A percentile compares a stretch with the other conserved stretches of the same genome.
Conservation (phyloP, 192 early-diverging fungal species). For the Thoreauomyces humboldtii region DNA sequence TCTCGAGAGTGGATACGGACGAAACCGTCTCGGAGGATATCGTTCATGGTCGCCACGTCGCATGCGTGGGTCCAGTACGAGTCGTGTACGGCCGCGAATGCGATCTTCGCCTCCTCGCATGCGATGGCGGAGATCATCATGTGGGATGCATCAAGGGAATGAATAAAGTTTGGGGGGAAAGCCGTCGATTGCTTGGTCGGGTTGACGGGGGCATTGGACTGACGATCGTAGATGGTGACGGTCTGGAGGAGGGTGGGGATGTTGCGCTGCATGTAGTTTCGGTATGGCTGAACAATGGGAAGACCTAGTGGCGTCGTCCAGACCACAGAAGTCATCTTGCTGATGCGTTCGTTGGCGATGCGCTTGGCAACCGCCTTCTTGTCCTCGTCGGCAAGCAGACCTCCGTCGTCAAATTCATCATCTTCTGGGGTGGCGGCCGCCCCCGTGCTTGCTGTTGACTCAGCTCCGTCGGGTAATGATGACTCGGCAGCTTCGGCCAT, state of each 20-base stretch:
- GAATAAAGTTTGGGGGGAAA: conserved; percentile 98
- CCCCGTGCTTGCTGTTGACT: no score
- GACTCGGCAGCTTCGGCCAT: background rate
- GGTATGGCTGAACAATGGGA: conserved; percentile 96
- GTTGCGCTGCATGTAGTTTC: conserved; percentile 61
- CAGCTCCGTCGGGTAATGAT: background rate
- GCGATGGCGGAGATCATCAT: conserved; percentile 92
- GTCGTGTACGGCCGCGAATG: conserved; percentile 96
- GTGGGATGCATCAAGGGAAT: conserved; percentile 94
- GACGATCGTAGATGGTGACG: conserved; percentile 69
- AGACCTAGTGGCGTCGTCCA: conserved; percentile 96
- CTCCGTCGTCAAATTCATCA: background rate
- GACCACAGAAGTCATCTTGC: conserved; percentile 78
- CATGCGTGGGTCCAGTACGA: conserved; percentile 97
- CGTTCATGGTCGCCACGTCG: conserved; percentile 83
- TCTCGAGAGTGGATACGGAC: conserved; percentile 77
- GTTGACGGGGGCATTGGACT: conserved; percentile 77
- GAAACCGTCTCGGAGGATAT: conserved; percentile 85
- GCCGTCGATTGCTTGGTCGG: conserved; percentile 88
- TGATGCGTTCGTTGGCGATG: background rate
- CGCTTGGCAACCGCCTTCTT: background rate
- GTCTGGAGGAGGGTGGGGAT: conserved; percentile 80
- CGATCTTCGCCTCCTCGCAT: conserved; percentile 73
- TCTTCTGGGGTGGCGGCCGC: no score
- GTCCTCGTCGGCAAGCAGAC: background rate